Percentiles rank a stretch among this genome's conserved stretches.
phyloP scores from a whole-genome alignment of 2,329 filamentous ascomycete species.

The Ascocoryne sarcoides region DNA sequence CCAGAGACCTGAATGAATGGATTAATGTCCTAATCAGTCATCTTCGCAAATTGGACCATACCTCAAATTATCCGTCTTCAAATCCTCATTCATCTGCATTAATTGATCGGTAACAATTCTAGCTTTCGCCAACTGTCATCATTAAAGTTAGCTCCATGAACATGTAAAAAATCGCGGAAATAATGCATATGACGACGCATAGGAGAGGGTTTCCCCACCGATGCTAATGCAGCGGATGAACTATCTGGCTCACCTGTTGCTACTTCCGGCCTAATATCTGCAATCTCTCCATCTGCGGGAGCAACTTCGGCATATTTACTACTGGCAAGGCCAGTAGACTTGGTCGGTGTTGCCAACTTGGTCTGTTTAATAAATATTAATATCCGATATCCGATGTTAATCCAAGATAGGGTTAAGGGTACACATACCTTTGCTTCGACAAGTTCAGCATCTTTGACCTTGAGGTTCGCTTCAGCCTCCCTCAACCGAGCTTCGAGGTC shows the following conservation, averaged over 20 bases:
- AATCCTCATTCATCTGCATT: conserved; percentile 45
- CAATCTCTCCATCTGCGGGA: conserved; percentile 2
- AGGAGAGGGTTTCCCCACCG: conserved; percentile 43
- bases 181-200: conserved; percentile 10
- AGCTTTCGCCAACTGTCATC: conserved; percentile 27
- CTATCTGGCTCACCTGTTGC: conserved; percentile 54
- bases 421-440: conserved; percentile 47
- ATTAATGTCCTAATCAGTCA: not conserved
- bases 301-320: conserved; percentile 42
- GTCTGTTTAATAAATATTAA: conserved; percentile 30
- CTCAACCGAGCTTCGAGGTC: conserved; percentile 35
- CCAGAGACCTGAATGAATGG: not conserved
- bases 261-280: conserved; percentile 30
- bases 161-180: not conserved
- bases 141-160: conserved; percentile 5
- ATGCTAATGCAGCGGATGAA: conserved; percentile 57
- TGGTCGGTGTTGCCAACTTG: conserved; percentile 31
- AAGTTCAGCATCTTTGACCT: conserved; percentile 54
- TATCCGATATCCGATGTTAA: too few relatives aligned
- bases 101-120: conserved; percentile 29
- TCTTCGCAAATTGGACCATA: conserved; percentile 17
- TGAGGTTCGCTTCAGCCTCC: conserved; percentile 29
- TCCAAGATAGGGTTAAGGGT: too few relatives aligned
- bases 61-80: conserved; percentile 45
- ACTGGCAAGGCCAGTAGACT: conserved; percentile 38